These are phyloP conservation scores for Aspergillus tubingensis DNA, from an alignment of 2,329 filamentous ascomycete species.

Conservation along the genomic window DNA sequence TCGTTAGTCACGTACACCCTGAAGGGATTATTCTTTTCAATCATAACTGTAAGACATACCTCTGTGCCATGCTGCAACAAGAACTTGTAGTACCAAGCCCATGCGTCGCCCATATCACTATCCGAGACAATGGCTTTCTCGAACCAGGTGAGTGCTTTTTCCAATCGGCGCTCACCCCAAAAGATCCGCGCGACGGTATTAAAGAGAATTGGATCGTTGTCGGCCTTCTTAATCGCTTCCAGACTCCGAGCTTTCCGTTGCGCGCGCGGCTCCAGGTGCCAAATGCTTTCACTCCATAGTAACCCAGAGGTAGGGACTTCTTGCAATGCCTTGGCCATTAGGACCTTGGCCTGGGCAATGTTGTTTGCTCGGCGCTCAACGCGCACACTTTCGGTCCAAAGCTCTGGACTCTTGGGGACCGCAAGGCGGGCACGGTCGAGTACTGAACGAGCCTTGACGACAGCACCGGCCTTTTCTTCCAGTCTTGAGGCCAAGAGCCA, in stretches of 20 bases:
- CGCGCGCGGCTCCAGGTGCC: slow-evolving; percentile 86
- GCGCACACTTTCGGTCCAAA: slow-evolving; percentile 93
- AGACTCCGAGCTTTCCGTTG: slow-evolving; percentile 88
- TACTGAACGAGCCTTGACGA: slow-evolving; percentile 90
- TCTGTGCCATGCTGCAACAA: slow-evolving; percentile 87
- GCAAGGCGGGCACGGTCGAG: slow-evolving; percentile 88
- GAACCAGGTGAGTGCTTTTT: slow-evolving; percentile 96
- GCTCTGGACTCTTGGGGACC: slow-evolving; percentile 76
- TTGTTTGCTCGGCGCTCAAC: slow-evolving; percentile 89
- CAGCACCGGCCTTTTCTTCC: slow-evolving; percentile 79
- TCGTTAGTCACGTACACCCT: background rate
- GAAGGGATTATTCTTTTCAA: slow-evolving; percentile 3
- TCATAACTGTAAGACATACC: slow-evolving; percentile 37
- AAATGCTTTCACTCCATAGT: slow-evolving; percentile 92
- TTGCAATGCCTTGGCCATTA: slow-evolving; percentile 92
- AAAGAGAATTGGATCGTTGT: slow-evolving; percentile 86
- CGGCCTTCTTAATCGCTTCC: slow-evolving; percentile 95
- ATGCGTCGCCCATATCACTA: slow-evolving; percentile 83
- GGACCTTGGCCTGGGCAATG: slow-evolving; percentile 76
- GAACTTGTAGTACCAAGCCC: slow-evolving; percentile 99
- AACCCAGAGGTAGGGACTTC: slow-evolving; percentile 85
- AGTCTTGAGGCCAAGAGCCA: slow-evolving; percentile 88
- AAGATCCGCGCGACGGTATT: slow-evolving; percentile 93
- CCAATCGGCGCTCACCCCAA: slow-evolving; percentile 87
- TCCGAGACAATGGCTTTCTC: slow-evolving; percentile 91